Base-by-base conservation (phyloP, 352 stramenopile genomes). In the Pythium dissotocum region DNA sequence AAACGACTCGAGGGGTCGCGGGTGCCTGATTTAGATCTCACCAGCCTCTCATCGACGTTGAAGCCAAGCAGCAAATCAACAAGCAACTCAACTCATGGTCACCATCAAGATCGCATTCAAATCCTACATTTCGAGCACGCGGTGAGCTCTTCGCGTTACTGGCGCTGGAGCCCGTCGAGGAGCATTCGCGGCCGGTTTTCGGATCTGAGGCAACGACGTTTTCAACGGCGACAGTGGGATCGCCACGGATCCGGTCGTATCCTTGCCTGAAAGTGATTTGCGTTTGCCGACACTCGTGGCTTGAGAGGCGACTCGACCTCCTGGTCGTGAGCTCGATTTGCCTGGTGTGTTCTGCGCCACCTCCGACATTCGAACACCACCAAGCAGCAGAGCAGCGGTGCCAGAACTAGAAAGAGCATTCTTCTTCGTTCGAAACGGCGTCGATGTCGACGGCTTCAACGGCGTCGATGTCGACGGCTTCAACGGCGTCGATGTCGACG, bases 151-250 rank as follows among this genome's bases (percentile, higher is more conserved):
- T 16, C 48, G 12, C 13, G 59, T 28, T 13, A 35, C 13, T 28
- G 59, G 59, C 0, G 48, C 48, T 52, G 48, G 46, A 8, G 59
- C 32, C 38, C 59, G 21, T 56, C 54, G 46, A 4, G 46, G 35
- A 12, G 59, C 12, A 12, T 24, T 32, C 2, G 59, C 32, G 9
- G 48, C 21, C 16, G 61, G 36, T 48, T 46, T 55, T 2, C 61
- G 35, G 36, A 67, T 61, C 5, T 55, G 24, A 24, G 61, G 61
- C 36, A 67, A 38, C 32, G 49, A 35, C 0, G 46, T 53, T 24
- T 56, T 36, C 49, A 56, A 1, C 6, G 24, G 49, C 49, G 49
- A 38, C n/a, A 10, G 24, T 10, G 18, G 13, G 18, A 21, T 4
- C 7, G 46, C 21, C 18, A 30, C 46, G 18, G 18, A 21, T 38